Evolutionary conservation across 345 rosid genomes (phyloP), one percentile per base, ranked within the genome.

Genomic region (Chamaenerion angustifolium): DNA sequence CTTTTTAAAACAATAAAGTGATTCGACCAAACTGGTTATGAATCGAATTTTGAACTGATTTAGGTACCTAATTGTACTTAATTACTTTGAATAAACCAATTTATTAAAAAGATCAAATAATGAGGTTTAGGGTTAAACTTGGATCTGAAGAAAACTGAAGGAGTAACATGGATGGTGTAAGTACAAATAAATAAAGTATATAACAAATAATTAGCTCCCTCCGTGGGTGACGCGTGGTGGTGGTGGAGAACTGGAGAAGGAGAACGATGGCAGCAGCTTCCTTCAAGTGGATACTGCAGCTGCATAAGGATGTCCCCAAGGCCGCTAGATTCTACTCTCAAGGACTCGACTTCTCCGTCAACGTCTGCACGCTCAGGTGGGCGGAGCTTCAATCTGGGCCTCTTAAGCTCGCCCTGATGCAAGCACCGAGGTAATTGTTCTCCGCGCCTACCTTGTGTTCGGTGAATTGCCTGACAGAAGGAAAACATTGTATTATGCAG

Each of bases 221-320:
- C n/a, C n/a, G n/a, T n/a, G n/a, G n/a, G n/a, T n/a, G n/a, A n/a
- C n/a, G n/a, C n/a, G n/a, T n/a, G n/a, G n/a, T n/a, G n/a, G n/a
- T 6, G 25, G 35, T 11, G 14, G 17, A n/a, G n/a, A n/a, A n/a
- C n/a, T 8, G 18, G 37, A 12, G 19, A 50, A 48, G 13, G 35
- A 4, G 49, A 11, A 19, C 43, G 9, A 62, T 60, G 63, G 80
- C 81, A 89, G 88, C 70, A 37, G 76, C 79, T 45, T 68, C 93
- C 57, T 84, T 92, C 66, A 65, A 87, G 69, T 88, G 95, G 96
- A 59, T 93, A 16, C 67, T 93, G 70, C 95, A 88, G 72, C 84
- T 93, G 1, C 96, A 93, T 72, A 93, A 56, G 68, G 96, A 93
- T 63, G 96, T 93, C 14, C 94, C 95, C n/a, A 77, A 62, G 56